A percentile compares a stretch with the other conserved stretches of the same genome.
These are phyloP conservation scores for Aspergillus flavus DNA, from an alignment of 2,329 filamentous ascomycete species.

Conservation along the genomic window DNA sequence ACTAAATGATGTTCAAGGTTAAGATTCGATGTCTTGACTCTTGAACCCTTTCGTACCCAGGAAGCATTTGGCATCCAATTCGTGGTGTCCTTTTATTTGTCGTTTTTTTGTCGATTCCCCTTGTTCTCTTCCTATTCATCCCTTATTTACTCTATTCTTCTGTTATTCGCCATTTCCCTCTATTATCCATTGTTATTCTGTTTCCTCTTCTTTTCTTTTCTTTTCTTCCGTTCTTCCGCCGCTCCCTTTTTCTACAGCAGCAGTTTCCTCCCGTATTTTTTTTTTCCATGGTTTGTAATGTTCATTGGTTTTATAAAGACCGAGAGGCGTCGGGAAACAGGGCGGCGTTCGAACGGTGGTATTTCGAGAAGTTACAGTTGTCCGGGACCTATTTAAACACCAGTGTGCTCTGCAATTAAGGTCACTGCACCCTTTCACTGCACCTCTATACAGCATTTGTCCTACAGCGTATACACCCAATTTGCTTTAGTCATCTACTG, in stretches of 20 bases:
- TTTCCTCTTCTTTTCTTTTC: neutral
- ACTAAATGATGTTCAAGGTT: slow-evolving; percentile 57
- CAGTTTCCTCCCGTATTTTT: neutral
- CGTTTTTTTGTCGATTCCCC: neutral
- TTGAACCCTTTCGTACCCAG: too few species aligned
- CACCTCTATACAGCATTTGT: neutral
- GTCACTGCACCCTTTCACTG: neutral
- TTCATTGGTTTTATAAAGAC: slow-evolving; percentile 7
- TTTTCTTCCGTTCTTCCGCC: neutral
- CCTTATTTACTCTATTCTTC: neutral
- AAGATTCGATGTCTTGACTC: slow-evolving; percentile 13
- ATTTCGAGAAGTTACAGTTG: neutral
- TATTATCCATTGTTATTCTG: neutral
- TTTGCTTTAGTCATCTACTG: neutral
- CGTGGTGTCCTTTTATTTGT: neutral
- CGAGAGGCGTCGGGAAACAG: slow-evolving; percentile 18
- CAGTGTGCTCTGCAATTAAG: neutral
- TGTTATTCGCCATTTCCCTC: slow-evolving; percentile 3
- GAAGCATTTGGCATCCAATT: neutral
- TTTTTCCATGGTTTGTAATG: slow-evolving; percentile 4
- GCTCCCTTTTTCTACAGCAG: neutral
- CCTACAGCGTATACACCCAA: neutral
- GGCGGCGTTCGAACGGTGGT: slow-evolving; percentile 15
- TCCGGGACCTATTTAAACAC: neutral
- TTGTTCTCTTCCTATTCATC: neutral